Evolutionary conservation across 495 filamentous ascomycete genomes (phyloP).

Genomic region (Chaetomium cochliodes): DNA sequence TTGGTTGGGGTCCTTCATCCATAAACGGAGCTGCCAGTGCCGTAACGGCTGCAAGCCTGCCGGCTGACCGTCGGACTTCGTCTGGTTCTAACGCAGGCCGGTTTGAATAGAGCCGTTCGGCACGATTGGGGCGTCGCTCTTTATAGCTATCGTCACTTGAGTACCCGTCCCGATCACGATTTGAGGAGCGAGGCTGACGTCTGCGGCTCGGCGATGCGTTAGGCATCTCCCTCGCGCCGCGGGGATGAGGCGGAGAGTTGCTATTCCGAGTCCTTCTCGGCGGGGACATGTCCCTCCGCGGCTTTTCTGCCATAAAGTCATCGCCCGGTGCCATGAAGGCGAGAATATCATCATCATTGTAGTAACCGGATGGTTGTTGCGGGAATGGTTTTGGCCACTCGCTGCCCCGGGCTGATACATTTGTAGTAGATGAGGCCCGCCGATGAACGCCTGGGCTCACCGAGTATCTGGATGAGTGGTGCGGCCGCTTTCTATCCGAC

Average conservation of each 20-base stretch:
- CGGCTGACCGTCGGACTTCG: conserved; percentile 14
- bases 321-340: conserved; percentile 33
- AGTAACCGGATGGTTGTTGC: conserved; percentile 18
- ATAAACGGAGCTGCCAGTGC: conserved; percentile 23
- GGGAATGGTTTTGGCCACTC: conserved; percentile 21
- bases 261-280: conserved; percentile 24
- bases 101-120: conserved; percentile 20
- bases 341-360: conserved; percentile 28
- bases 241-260: conserved; percentile 33
- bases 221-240: conserved; percentile 27
- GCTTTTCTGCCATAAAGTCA: conserved; percentile 17
- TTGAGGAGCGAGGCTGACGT: conserved; percentile 22
- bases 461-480: conserved; percentile 20
- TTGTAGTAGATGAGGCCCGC: conserved; percentile 26
- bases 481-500: conserved; percentile 26
- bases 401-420: conserved; percentile 2
- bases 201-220: conserved; percentile 22
- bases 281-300: conserved; percentile 20
- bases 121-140: conserved; percentile 17
- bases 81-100: conserved; percentile 25
- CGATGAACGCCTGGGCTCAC: conserved; percentile 15
- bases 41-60: conserved; percentile 23
- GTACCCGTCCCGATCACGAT: conserved; percentile 29
- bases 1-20: conserved; percentile 22
- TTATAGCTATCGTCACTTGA: conserved; percentile 27